These are phyloP conservation scores for Petrea volubilis DNA, from an alignment of 257 asterid species.

Conservation along the genomic window DNA sequence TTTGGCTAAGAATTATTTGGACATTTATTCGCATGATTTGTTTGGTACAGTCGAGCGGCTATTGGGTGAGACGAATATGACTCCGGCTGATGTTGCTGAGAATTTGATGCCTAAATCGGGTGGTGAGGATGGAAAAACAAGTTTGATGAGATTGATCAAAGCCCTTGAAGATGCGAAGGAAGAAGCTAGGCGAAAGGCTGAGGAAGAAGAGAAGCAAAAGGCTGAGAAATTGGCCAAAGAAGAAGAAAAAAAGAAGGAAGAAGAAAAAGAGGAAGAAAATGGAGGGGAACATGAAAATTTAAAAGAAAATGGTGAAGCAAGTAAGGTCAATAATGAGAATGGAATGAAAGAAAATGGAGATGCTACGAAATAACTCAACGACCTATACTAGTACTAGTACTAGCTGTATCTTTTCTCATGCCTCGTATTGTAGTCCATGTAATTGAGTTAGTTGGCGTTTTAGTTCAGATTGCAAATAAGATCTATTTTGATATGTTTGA, in stretches of 20 bases:
- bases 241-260: constrained; percentile 22
- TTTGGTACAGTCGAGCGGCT: constrained; percentile 28
- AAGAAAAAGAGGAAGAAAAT: not conserved
- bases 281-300: not conserved
- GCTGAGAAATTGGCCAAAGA: constrained; percentile 27
- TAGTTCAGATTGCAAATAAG: too few species aligned
- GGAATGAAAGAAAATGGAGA: not conserved
- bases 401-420: too few species aligned
- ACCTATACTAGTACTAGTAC: too few species aligned
- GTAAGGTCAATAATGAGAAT: not conserved
- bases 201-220: constrained; percentile 33
- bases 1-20: constrained; percentile 37
- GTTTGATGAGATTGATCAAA: constrained; percentile 38
- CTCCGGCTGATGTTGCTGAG: constrained; percentile 52
- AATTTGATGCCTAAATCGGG: constrained; percentile 55
- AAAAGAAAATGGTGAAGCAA: constrained; percentile 22
- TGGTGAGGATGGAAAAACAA: constrained; percentile 29
- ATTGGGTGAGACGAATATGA: constrained; percentile 38
- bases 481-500: too few species aligned
- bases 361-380: too few species aligned
- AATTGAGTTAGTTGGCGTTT: too few species aligned
- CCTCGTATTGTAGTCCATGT: too few species aligned
- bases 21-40: constrained; percentile 25
- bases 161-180: constrained; percentile 45
- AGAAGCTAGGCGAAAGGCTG: constrained; percentile 28